Evolutionary conservation across 2,329 filamentous ascomycete genomes (phyloP).

Genomic region (Ambrosiella beaveri): DNA sequence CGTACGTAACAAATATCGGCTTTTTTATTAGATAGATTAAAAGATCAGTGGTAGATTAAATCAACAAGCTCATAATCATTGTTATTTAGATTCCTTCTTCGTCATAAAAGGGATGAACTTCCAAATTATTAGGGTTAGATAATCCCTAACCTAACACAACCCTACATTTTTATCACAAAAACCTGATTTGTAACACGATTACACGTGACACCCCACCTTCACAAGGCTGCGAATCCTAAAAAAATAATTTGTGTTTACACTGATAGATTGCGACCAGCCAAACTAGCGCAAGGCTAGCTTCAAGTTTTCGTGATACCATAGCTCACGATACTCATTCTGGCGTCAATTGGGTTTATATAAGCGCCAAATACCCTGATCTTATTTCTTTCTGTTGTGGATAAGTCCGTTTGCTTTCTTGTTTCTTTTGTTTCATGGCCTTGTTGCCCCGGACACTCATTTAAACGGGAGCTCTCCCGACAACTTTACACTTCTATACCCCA

Average conservation of each 20-base stretch:
- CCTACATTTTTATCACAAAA: neutral
- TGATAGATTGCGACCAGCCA: conserved; percentile 6
- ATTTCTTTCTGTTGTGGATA: neutral
- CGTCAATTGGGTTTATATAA: conserved; percentile 10
- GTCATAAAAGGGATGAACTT: too few species aligned
- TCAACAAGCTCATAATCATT: too few species aligned
- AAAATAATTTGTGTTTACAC: conserved; percentile 12
- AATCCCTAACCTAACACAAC: neutral
- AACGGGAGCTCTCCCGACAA: conserved; percentile 10
- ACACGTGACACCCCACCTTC: conserved; percentile 9
- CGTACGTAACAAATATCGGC: neutral
- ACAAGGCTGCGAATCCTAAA: conserved; percentile 12
- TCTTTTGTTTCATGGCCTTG: conserved; percentile 9
- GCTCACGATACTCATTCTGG: neutral
- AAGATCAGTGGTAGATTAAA: too few species aligned
- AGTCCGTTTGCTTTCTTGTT: neutral
- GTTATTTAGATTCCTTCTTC: too few species aligned
- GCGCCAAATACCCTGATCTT: neutral
- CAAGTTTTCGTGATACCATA: conserved; percentile 1
- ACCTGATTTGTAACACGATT: conserved; percentile 1
- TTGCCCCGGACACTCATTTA: conserved; percentile 1
- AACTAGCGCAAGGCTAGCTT: conserved; percentile 10
- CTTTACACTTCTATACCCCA: neutral
- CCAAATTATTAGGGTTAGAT: neutral
- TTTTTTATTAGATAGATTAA: too few species aligned